phyloP scores from a whole-genome alignment of 164 flowering plant genomes.

The Hamamelis virginiana region DNA sequence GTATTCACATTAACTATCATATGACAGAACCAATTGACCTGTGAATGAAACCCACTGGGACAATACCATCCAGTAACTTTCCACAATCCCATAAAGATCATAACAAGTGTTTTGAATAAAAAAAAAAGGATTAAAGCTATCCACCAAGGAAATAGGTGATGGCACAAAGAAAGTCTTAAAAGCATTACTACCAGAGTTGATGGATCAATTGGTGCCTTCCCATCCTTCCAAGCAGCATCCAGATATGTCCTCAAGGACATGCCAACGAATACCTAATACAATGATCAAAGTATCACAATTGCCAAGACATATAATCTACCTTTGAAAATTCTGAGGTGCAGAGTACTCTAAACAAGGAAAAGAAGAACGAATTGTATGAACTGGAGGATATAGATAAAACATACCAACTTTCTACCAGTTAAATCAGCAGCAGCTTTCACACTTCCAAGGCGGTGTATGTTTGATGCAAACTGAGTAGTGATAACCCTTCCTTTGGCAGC shows the following conservation, averaged over 20 bases:
- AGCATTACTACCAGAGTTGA: slow-evolving; percentile 71
- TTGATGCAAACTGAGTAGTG: slow-evolving; percentile 97
- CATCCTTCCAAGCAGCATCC: slow-evolving; percentile 99
- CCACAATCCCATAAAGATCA: too few relatives aligned
- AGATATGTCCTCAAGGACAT: slow-evolving; percentile 96
- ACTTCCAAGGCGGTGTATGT: slow-evolving; percentile 97
- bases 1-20: too few relatives aligned
- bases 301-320: neutral
- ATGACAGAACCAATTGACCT: too few relatives aligned
- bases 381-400: slow-evolving; percentile 14
- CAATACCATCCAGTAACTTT: too few relatives aligned
- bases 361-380: neutral
- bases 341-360: neutral
- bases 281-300: neutral
- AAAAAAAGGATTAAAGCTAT: too few relatives aligned
- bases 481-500: slow-evolving; percentile 90
- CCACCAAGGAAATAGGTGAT: too few relatives aligned
- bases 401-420: slow-evolving; percentile 93
- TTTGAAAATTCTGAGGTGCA: slow-evolving; percentile 8
- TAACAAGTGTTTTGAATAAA: too few relatives aligned
- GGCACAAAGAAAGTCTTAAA: neutral
- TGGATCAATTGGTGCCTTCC: slow-evolving; percentile 96
- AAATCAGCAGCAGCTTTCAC: slow-evolving; percentile 97
- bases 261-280: slow-evolving; percentile 88
- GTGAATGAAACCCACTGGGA: too few relatives aligned